A percentile compares a stretch with the other conserved stretches of the same genome.
phyloP scores from a whole-genome alignment of 352 stramenopile genomes.

The Phytophthora citrophthora region DNA sequence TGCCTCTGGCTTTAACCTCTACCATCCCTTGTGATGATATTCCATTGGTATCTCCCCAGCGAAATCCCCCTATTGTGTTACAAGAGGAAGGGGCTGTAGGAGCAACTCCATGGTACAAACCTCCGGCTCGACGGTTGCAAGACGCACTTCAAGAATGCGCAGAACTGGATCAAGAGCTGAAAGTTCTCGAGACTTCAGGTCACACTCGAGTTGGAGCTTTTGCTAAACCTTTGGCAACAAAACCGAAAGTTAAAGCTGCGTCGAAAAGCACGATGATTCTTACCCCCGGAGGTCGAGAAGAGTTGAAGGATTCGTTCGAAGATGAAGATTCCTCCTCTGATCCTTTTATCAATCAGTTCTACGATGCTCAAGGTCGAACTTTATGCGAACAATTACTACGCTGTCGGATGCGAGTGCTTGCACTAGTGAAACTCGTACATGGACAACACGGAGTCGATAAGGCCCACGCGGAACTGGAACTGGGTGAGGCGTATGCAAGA shows the following conservation, averaged over 20 bases:
- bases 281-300: not conserved
- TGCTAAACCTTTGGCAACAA: slow-evolving; percentile 49
- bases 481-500: slow-evolving; percentile 60
- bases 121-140: slow-evolving; percentile 26
- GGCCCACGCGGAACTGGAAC: slow-evolving; percentile 54
- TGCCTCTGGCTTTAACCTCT: slow-evolving; percentile 23
- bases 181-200: slow-evolving; percentile 70
- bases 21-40: slow-evolving; percentile 21
- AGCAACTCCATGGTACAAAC: slow-evolving; percentile 20
- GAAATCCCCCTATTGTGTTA: slow-evolving; percentile 4
- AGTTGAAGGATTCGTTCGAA: slow-evolving; percentile 1
- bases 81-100: slow-evolving; percentile 1
- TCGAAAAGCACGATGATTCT: not conserved
- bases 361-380: slow-evolving; percentile 56
- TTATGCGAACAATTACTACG: slow-evolving; percentile 71
- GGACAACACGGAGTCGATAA: slow-evolving; percentile 44
- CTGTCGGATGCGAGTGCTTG: slow-evolving; percentile 56
- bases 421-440: slow-evolving; percentile 58
- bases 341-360: slow-evolving; percentile 69
- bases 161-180: slow-evolving; percentile 52
- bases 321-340: slow-evolving; percentile 50
- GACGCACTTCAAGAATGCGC: slow-evolving; percentile 30
- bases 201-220: slow-evolving; percentile 67
- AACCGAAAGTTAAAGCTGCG: slow-evolving; percentile 15
- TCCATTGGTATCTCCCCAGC: slow-evolving; percentile 25